Evolutionary conservation across 805 yeast genomes (phyloP).

Genomic region (Wickerhamomyces ciferrii): DNA sequence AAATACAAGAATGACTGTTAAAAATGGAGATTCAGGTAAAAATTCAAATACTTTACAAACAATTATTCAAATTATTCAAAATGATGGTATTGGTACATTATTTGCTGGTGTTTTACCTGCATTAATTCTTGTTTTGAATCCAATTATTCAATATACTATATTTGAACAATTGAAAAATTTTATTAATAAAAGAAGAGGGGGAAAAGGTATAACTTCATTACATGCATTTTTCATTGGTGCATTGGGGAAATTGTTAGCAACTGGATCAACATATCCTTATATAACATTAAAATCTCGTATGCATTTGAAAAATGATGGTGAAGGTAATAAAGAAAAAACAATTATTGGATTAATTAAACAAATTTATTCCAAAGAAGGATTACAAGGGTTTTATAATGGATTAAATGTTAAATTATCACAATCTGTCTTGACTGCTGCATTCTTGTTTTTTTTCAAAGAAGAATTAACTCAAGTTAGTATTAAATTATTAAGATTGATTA

Average conservation of each 20-base stretch:
- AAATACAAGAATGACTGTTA: conserved; percentile 81
- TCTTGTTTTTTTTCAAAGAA: conserved; percentile 86
- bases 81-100: conserved; percentile 67
- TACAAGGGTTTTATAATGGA: conserved; percentile 77
- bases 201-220: conserved; percentile 53
- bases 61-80: conserved; percentile 54
- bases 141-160: conserved; percentile 87
- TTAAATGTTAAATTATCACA: conserved; percentile 75
- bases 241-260: conserved; percentile 84
- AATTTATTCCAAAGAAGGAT: conserved; percentile 66
- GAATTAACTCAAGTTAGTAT: conserved; percentile 63
- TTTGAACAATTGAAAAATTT: conserved; percentile 80
- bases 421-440: conserved; percentile 84
- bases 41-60: conserved; percentile 45
- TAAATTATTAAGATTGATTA: conserved; percentile 41
- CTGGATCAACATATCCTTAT: conserved; percentile 85
- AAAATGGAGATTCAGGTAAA: conserved; percentile 14
- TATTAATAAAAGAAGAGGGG: conserved; percentile 38
- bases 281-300: conserved; percentile 84
- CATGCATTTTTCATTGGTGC: conserved; percentile 90
- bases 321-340: conserved; percentile 20
- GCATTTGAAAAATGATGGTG: conserved; percentile 54
- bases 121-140: conserved; percentile 77
- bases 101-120: conserved; percentile 90
- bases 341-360: conserved; percentile 48